Percentiles rank a stretch among this genome's conserved stretches.
Conservation (phyloP, 2,329 filamentous ascomycete genomes). For the Fusarium clavum region DNA sequence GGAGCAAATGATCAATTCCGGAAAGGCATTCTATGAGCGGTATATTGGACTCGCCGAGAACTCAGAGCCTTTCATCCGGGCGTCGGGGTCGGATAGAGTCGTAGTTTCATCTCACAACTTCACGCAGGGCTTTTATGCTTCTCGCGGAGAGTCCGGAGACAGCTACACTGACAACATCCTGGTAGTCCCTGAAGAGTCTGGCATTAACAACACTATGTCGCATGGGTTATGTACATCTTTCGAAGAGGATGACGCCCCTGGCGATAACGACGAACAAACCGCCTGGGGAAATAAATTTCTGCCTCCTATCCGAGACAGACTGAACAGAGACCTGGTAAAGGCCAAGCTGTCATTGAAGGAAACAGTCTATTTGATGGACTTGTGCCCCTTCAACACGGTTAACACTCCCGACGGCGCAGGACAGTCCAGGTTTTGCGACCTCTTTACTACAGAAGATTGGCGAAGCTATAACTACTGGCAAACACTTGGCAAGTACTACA, state of each 20-base stretch:
- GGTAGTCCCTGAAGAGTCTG: conserved; percentile 74
- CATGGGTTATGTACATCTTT: conserved; percentile 79
- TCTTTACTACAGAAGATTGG: conserved; percentile 83
- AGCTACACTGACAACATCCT: conserved; percentile 67
- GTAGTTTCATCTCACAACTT: conserved; percentile 81
- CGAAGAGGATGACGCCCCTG: conserved; percentile 66
- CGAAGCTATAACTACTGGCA: conserved; percentile 82
- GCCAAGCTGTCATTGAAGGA: conserved; percentile 72
- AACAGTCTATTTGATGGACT: conserved; percentile 82
- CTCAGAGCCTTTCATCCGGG: conserved; percentile 76
- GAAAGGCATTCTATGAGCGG: conserved; percentile 78
- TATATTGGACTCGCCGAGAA: conserved; percentile 72
- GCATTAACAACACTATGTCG: conserved; percentile 84
- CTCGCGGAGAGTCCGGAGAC: conserved; percentile 53
- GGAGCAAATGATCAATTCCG: conserved; percentile 78
- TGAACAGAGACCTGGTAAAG: conserved; percentile 76
- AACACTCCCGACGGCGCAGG: conserved; percentile 61
- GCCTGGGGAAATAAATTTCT: conserved; percentile 74
- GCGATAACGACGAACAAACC: conserved; percentile 63
- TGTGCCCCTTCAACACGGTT: conserved; percentile 89
- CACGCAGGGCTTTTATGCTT: conserved; percentile 75
- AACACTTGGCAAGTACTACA: conserved; percentile 86
- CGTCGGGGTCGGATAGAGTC: conserved; percentile 76
- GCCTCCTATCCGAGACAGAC: conserved; percentile 72
- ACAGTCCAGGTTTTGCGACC: conserved; percentile 77